Evolutionary conservation across 495 filamentous ascomycete genomes (phyloP), one percentile per base, ranked within the genome.

Genomic region (Talaromyces nanjingensis): DNA sequence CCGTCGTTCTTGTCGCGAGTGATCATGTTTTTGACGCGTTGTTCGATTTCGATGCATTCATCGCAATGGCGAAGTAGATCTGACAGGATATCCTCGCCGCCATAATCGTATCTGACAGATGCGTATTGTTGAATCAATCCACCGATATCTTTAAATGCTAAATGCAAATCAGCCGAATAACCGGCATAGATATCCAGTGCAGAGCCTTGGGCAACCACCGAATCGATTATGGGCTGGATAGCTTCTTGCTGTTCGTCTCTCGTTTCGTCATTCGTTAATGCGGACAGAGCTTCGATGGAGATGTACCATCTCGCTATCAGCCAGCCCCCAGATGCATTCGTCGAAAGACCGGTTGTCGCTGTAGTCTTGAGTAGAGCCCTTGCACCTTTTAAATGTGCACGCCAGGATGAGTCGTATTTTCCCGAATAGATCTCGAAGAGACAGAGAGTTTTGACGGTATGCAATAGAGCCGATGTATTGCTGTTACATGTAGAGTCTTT

Each of bases 371-470:
- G 59, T 34, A 68, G 53, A 4, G 64, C 66, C 2, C 66, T 63
- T 11, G 66, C 66, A 7, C 66, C 66, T 16, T 68, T 68, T 4
- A 68, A 60, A 57, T 68, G 66, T 8, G 63, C 54, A 0, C 66
- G 52, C 66, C 66, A 68, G 5, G 66, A 65, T 2, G 66, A 65
- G 31, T 65, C 59, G 1, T 60, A 64, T 16, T 60, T 64, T 3
- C 66, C 66, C 12, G 66, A 68, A 27, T 63, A 68, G 4, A 68
- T 68, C 55, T 68, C 66, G 18, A 64, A 68, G 11, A 65, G 63
- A 33, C 64, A 68, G 11, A 68, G 55, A 4, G 66, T 68, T 12
- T 62, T 65, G 24, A 68, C 65, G 6, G 66, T 68, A 57, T 65
- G 66, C 16, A 68, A 59, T 2, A 68, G 66, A 37, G 59, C 59